phyloP scores from a whole-genome alignment of 108 stramenopile species.

The Epithemia pelagica region DNA sequence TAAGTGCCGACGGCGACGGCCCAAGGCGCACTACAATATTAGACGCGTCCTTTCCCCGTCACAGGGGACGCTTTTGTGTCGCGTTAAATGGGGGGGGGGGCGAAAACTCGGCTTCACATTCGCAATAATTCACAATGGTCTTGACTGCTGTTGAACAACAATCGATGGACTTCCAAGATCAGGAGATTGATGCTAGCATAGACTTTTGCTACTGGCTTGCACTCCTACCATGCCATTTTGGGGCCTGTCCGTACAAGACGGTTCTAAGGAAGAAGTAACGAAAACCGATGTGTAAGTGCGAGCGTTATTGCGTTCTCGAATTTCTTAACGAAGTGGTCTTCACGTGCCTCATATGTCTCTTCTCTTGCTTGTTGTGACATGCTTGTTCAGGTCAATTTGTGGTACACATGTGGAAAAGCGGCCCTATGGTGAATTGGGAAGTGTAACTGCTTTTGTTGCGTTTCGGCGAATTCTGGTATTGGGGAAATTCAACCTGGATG shows the following conservation, averaged over 20 bases:
- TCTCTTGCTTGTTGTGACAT: background rate
- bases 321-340: background rate
- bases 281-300: conserved; percentile 8
- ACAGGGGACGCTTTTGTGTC: too few species aligned
- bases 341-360: background rate
- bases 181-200: too few species aligned
- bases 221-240: conserved; percentile 1
- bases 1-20: too few species aligned
- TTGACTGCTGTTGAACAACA: too few species aligned
- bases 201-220: conserved; percentile 3
- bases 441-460: conserved; percentile 28
- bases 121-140: too few species aligned
- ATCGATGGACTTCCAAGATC: too few species aligned
- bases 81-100: too few species aligned
- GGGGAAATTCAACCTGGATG: conserved; percentile 21
- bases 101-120: too few species aligned
- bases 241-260: conserved; percentile 5
- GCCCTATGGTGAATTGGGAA: conserved; percentile 37
- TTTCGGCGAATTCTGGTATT: conserved; percentile 11
- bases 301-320: background rate
- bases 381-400: background rate
- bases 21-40: too few species aligned
- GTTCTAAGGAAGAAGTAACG: conserved; percentile 4
- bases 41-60: too few species aligned
- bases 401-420: conserved; percentile 1